Evolutionary conservation across 768 basidiomycete genomes (phyloP), one percentile per base, ranked within the genome.

Genomic region (Pisolithus albus): DNA sequence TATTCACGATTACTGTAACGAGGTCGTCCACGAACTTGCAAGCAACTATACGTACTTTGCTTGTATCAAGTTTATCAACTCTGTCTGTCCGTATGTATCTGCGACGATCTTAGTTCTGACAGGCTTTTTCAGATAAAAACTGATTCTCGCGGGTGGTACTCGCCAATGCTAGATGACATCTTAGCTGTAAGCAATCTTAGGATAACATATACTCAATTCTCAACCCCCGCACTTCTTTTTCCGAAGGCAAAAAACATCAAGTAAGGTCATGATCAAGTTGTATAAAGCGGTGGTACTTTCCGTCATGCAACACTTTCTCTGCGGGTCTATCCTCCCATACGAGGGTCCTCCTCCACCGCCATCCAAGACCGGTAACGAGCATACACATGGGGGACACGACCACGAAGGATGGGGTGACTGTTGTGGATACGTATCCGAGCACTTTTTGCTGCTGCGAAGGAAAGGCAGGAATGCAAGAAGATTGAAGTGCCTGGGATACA

Each of bases 101-200:
- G 21, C 21, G 21, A 23, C 21, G 21, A 23, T 23, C 21, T 23
- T 23, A 23, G 21, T 23, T 23, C 21, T 23, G 21, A 0, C 37
- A 28, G 21, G 21, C 21, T 23, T 23, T 23, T 23, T 23, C 1
- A 23, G 21, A 23, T 23, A 57, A 98, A 98, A 65, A 92, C 93
- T 0, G 93, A 94, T 0, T 93, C 93, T 0, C 75, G 97, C 0
- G 79, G 92, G 47, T 99, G 95, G 95, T 95, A 99, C 70, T 96
- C 92, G 0, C 95, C 95, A 1, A 98, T 99, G 95, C 80, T 99
- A 7, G 91, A 97, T 66, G 95, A 98, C 63, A 98, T 98, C 51
- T 94, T 92, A 1, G 92, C 86, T 0, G 92, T 70, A 54, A 42
- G 74, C 60, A 3, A 8, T 8, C 10, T 47, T 21, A 11, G 48